Base-by-base conservation (phyloP, 768 basidiomycete species). In the Clavulina sp. region DNA sequence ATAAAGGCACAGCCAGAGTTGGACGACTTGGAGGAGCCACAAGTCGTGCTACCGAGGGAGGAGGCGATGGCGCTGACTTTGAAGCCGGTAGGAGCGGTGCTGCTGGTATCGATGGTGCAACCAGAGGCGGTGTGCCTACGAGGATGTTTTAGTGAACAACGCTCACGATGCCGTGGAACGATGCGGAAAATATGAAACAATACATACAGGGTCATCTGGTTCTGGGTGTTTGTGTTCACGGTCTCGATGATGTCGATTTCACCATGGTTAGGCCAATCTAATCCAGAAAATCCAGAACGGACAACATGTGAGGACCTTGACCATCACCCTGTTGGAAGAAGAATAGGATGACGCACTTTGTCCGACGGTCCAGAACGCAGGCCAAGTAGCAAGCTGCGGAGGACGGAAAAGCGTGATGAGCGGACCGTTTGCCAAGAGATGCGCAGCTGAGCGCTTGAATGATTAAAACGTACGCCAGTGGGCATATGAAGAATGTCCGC, bases 341-440 rank as follows among this genome's bases (percentile, higher is more conserved):
- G 19, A 38, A 38, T 7, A 38, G 7, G 34, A 38, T 7, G 19
- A 38, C 7, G 34, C 19, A 7, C 7, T 38, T 19, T 38, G n/a
- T n/a, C n/a, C n/a, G 38, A 64, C 61, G 31, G 48, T 50, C 54
- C 55, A 58, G 46, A 61, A 61, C 41, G 59, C 60, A 4, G 59
- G 59, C 60, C 60, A 61, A 23, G 68, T 5, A 77, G 77, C 75
- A 78, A 50, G 36, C 36, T 13, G 36, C 78, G 77, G n/a, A 66
- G 61, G 46, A 77, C 57, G 58, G 77, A 70, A 54, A 76, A 68
- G n/a, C n/a, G n/a, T n/a, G n/a, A n/a, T n/a, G n/a, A n/a, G n/a
- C 55, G 57, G 46, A 61, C 60, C 41, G 59, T 59, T 3, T 57
- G 59, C 60, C 60, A 61, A 23, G 68, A 6, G 77, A 77, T 74